Base-by-base conservation (phyloP, 352 stramenopile species). In the Globisporangium paroecandrum region DNA sequence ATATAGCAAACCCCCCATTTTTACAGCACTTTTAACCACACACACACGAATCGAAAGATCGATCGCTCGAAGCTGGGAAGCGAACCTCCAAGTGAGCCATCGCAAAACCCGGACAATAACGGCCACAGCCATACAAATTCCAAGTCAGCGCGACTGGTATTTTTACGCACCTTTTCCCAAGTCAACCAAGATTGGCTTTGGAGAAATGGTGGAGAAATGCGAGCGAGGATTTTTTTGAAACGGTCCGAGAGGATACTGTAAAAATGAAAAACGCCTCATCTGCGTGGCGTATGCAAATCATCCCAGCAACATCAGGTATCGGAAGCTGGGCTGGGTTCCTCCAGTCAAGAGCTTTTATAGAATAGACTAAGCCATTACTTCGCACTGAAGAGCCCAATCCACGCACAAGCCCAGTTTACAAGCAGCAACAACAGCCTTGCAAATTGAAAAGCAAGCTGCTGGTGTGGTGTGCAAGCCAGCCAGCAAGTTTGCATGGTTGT, bases 11-110 rank as follows among this genome's bases (percentile, higher is more conserved):
- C 20, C 56, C 15, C n/a, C 32, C 20, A 9, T 32, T 61, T 47
- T 47, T 8, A 61, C 12, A 59, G 24, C 53, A 4, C 6, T 58
- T 58, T 58, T 58, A 36, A 29, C 36, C 53, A 24, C n/a, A 22
- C 41, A 49, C 41, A 49, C 13, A 49, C 41, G 15, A 49, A 61
- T 61, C 55, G 55, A 61, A 61, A 46, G 56, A 61, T 61, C 20
- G 32, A 29, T n/a, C 7, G 20, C 32, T 61, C 56, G 32, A 61
- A 49, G 43, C 27, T 60, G 54, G 27, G 27, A 41, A 32, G 32
- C 29, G 32, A 47, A n/a, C 29, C 29, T 32, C 7, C 4, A 56
- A 56, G 22, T 8, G 20, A 22, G 5, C n/a, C 20, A 24, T 55
- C 47, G 22, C 49, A 57, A 57, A 29, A 32, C 20, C 15, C 1